A percentile compares a stretch with the other conserved stretches of the same genome.
phyloP scores from a whole-genome alignment of 2,329 filamentous ascomycete genomes.

The Epichloe gansuensis region DNA sequence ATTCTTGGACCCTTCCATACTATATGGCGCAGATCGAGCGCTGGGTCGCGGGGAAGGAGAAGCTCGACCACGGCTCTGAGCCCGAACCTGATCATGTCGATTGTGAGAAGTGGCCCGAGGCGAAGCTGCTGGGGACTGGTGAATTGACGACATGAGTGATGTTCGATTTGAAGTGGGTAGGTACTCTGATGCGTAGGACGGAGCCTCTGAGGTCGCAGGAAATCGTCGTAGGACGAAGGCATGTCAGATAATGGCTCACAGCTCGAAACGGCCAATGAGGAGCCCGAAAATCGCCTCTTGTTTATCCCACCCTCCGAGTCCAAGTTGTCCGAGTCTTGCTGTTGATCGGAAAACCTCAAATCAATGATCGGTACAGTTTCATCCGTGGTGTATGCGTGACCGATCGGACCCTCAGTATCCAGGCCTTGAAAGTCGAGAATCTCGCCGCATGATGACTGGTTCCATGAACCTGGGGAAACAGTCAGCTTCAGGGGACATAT shows the following conservation, averaged over 20 bases:
- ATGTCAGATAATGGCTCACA: constrained; percentile 54
- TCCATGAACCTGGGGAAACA: constrained; percentile 25
- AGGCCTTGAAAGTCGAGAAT: constrained; percentile 41
- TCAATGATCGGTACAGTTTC: constrained; percentile 52
- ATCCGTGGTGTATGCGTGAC: constrained; percentile 50
- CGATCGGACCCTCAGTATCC: constrained; percentile 47
- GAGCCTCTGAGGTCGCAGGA: constrained; percentile 54
- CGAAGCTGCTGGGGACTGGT: constrained; percentile 61
- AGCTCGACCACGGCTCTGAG: constrained; percentile 55
- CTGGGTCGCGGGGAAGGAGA: constrained; percentile 60
- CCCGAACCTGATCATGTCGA: constrained; percentile 48
- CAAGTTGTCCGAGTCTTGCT: constrained; percentile 36
- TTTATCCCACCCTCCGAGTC: constrained; percentile 41
- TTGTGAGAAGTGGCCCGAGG: constrained; percentile 52
- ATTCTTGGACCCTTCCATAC: constrained; percentile 50
- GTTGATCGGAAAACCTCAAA: constrained; percentile 38
- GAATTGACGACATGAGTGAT: constrained; percentile 58
- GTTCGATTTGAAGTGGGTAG: constrained; percentile 55
- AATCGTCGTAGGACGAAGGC: constrained; percentile 59
- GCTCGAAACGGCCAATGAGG: constrained; percentile 62
- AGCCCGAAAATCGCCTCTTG: constrained; percentile 55
- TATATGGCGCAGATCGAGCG: constrained; percentile 59
- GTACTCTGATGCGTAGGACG: constrained; percentile 55
- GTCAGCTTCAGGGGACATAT: background rate
- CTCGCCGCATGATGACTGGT: constrained; percentile 45